Percentiles rank a stretch among this genome's conserved stretches.
These are phyloP conservation scores for Kernera saxatilis DNA, from an alignment of 345 rosid species.

Conservation along the genomic window DNA sequence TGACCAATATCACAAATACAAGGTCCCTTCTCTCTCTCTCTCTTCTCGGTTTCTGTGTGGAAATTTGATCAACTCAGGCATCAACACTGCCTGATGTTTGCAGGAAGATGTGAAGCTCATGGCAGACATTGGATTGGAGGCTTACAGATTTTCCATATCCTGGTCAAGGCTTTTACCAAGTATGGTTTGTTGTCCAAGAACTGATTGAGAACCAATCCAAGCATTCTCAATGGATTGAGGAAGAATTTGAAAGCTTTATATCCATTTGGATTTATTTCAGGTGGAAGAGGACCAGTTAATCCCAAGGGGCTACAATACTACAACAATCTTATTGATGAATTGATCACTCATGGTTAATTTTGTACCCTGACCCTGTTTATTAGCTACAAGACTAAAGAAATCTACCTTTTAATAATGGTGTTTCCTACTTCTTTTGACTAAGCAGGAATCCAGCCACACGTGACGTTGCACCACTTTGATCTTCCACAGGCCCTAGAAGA, in stretches of 20 bases:
- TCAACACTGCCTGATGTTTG: background rate
- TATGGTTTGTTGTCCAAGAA: conserved; percentile 16
- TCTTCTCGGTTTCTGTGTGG: too few relatives aligned
- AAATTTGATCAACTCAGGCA: too few relatives aligned
- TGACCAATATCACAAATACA: conserved; percentile 59
- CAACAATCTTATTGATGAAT: conserved; percentile 51
- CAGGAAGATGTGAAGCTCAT: conserved; percentile 83
- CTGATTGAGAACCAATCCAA: background rate
- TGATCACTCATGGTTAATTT: conserved; percentile 37
- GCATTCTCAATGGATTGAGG: background rate
- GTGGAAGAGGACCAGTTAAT: conserved; percentile 61
- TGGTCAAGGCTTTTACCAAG: conserved; percentile 80
- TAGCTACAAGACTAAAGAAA: background rate
- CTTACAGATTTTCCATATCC: conserved; percentile 74
- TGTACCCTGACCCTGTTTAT: background rate
- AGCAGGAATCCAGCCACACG: conserved; percentile 62
- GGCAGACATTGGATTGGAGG: conserved; percentile 55
- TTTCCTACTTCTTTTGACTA: background rate
- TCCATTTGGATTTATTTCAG: conserved; percentile 21
- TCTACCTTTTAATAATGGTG: background rate
- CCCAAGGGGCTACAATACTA: conserved; percentile 54
- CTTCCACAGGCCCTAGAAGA: conserved; percentile 66
- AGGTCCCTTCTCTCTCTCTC: conserved; percentile 29
- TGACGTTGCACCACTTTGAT: conserved; percentile 50
- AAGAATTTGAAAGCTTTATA: background rate